A percentile compares a stretch with the other conserved stretches of the same genome.
Conservation (phyloP, 148 eudicot genomes). For the Nyssa sinensis region DNA sequence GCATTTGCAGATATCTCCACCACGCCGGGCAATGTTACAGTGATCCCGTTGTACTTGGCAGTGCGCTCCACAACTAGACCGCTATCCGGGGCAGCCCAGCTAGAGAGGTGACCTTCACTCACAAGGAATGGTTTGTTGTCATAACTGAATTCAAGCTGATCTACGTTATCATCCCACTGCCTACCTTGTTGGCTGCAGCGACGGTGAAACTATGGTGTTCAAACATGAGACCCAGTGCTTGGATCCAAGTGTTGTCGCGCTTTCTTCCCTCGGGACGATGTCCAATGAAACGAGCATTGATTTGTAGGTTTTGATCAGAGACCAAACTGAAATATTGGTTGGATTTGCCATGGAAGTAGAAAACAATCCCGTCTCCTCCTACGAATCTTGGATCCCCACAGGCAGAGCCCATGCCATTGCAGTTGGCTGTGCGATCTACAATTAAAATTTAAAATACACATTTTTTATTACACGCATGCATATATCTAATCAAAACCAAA, state of each 20-base stretch:
- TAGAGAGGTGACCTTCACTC: slow-evolving; percentile 20
- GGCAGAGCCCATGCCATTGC: slow-evolving; percentile 25
- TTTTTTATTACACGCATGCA: too few species aligned
- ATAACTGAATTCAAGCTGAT: slow-evolving; percentile 24
- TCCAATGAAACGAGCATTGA: slow-evolving; percentile 38
- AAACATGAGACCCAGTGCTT: slow-evolving; percentile 33
- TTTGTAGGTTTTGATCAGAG: slow-evolving; percentile 32
- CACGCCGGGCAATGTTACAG: slow-evolving; percentile 4
- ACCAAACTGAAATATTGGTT: slow-evolving; percentile 31
- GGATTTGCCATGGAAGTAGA: slow-evolving; percentile 39
- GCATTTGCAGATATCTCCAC: slow-evolving; percentile 21
- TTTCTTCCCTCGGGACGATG: slow-evolving; percentile 22
- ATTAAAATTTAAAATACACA: too few species aligned
- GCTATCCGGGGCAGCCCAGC: slow-evolving; percentile 26
- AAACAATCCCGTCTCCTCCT: slow-evolving; percentile 39
- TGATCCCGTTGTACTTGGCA: slow-evolving; percentile 1
- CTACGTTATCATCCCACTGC: slow-evolving; percentile 25
- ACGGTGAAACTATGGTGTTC: slow-evolving; percentile 26
- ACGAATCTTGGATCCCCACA: slow-evolving; percentile 38
- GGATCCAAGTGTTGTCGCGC: slow-evolving; percentile 43
- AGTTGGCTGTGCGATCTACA: slow-evolving; percentile 20
- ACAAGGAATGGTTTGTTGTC: slow-evolving; percentile 12
- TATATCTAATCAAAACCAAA: too few species aligned
- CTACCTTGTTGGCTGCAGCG: slow-evolving; percentile 20
- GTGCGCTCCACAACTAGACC: slow-evolving; percentile 16